phyloP scores from a whole-genome alignment of 495 filamentous ascomycete species.

The Trichoderma orchidacearum region DNA sequence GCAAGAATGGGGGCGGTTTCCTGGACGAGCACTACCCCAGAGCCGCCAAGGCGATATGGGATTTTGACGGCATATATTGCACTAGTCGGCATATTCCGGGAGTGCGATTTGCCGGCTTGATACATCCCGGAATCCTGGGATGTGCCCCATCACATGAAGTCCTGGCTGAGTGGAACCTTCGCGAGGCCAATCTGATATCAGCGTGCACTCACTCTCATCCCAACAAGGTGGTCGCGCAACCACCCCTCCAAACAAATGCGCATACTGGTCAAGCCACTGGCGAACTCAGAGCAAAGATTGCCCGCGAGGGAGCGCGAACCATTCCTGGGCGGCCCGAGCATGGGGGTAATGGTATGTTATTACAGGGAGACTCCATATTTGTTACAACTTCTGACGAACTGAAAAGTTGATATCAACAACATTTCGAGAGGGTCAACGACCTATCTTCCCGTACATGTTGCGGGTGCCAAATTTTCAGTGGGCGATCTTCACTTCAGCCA shows the following conservation, averaged over 20 bases:
- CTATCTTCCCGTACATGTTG: constrained; percentile 72
- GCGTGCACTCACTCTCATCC: constrained; percentile 13
- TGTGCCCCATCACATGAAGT: constrained; percentile 69
- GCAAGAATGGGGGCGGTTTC: constrained; percentile 80
- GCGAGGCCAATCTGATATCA: constrained; percentile 67
- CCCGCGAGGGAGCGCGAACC: constrained; percentile 74
- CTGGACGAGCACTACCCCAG: constrained; percentile 83
- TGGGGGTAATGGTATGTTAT: constrained; percentile 28
- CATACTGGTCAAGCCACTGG: constrained; percentile 57
- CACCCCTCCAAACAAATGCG: constrained; percentile 54
- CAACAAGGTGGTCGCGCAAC: constrained; percentile 61
- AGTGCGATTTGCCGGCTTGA: constrained; percentile 80
- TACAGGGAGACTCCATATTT: neutral
- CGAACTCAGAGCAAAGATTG: constrained; percentile 58
- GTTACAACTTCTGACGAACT: constrained; percentile 9
- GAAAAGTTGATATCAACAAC: constrained; percentile 78
- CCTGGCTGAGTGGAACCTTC: constrained; percentile 59
- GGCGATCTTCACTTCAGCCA: constrained; percentile 87
- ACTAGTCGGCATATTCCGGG: constrained; percentile 81
- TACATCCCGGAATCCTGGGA: constrained; percentile 88
- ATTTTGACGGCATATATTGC: constrained; percentile 92
- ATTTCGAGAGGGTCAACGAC: constrained; percentile 74
- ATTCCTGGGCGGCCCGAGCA: constrained; percentile 67
- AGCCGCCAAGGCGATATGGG: constrained; percentile 92
- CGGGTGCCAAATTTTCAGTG: constrained; percentile 83